A percentile compares a stretch with the other conserved stretches of the same genome.
These are phyloP conservation scores for Claviceps paspali DNA, from an alignment of 2,329 filamentous ascomycete genomes.

Conservation along the genomic window DNA sequence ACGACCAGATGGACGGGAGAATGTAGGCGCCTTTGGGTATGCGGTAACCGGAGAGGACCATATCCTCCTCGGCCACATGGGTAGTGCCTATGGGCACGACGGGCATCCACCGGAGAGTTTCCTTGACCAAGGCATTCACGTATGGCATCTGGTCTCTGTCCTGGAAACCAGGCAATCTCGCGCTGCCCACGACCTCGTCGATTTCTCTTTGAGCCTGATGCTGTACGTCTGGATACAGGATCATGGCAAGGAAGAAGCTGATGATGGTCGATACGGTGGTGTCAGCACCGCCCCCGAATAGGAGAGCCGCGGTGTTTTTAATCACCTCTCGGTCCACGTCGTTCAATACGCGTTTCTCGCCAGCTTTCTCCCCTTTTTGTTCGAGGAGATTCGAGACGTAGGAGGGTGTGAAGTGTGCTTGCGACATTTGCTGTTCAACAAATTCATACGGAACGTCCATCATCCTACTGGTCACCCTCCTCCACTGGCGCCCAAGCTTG, in stretches of 20 bases:
- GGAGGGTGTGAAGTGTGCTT: conserved; percentile 8
- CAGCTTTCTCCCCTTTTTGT: neutral
- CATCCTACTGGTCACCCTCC: conserved; percentile 7
- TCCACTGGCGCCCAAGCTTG: conserved; percentile 14
- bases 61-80: conserved; percentile 19
- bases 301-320: conserved; percentile 1
- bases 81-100: conserved; percentile 20
- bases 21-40: conserved; percentile 16
- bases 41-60: conserved; percentile 8
- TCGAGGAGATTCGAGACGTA: conserved; percentile 12
- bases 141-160: conserved; percentile 31
- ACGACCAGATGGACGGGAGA: conserved; percentile 13
- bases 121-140: conserved; percentile 15
- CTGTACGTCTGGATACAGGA: conserved; percentile 25
- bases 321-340: conserved; percentile 1
- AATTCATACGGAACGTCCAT: conserved; percentile 16
- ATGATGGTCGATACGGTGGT: conserved; percentile 1
- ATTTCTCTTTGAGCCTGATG: conserved; percentile 25
- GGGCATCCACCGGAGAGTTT: conserved; percentile 17
- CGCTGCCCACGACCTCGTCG: conserved; percentile 25
- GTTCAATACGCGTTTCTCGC: neutral
- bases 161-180: conserved; percentile 25
- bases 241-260: conserved; percentile 30
- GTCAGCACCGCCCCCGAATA: conserved; percentile 8
- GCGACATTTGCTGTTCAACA: conserved; percentile 13